Base-by-base conservation (phyloP, 208 protist species). In the Leishmania tarentolae region DNA sequence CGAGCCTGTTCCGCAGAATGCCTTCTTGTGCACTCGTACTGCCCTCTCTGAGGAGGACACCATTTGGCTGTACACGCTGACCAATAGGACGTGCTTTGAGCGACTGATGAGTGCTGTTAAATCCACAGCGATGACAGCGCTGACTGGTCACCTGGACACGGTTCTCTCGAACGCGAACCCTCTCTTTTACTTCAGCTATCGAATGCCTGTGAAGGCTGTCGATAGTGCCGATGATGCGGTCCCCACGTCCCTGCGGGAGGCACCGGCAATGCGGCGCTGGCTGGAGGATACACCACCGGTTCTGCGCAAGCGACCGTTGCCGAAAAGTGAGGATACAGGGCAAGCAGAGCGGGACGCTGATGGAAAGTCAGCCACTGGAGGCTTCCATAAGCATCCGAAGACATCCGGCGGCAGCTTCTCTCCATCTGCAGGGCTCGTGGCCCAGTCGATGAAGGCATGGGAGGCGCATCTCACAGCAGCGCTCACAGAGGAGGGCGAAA, bases 401-500 rank as follows among this genome's bases (percentile, higher is more conserved):
- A 75, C 56, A 3, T 53, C 59, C 40, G 53, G 31, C n/a, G 46
- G 6, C 52, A 71, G 35, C 15, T 21, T 63, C 5, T 86, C 87
- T 4, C 73, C 86, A 24, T 88, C 87, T 6, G 77, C 82, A 1
- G 86, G 93, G 11, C 81, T 97, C 7, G 90, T 97, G 72, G 78
- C 86, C 35, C 88, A 93, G 76, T 95, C 94, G 4, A 75, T 92
- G 78, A 72, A 87, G 68, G 69, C 53, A 40, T 97, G 94, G 94
- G 87, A 95, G 74, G 42, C 75, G 19, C 87, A 97, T 78, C 75
- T 97, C 31, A 57, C 86, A 1, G 63, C 44, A 0, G 72, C 89
- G 76, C 86, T 97, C 52, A 75, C 79, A 19, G 42, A n/a, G 17
- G 94, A 97, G 53, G 94, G 94, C 5, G 91, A 95, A 56, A 93